phyloP scores from a whole-genome alignment of 1,284 basidiomycete species.

The Ceratobasidium sp. region DNA sequence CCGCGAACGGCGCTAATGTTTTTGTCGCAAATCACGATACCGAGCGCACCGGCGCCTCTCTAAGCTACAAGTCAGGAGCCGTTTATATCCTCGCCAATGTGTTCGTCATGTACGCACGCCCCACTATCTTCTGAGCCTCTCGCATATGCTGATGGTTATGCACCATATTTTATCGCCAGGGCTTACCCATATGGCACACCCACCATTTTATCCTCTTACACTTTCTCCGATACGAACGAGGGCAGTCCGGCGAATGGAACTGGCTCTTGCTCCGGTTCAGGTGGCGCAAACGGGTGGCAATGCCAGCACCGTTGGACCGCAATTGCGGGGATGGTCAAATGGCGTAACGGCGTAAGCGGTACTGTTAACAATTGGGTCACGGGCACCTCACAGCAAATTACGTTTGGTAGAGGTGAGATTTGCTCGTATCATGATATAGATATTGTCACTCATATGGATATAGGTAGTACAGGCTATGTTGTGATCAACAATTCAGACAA shows the following conservation, averaged over 20 bases:
- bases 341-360: slow-evolving; percentile 67
- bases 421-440: neutral
- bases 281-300: slow-evolving; percentile 68
- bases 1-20: slow-evolving; percentile 68
- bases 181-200: slow-evolving; percentile 76
- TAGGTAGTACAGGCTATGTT: slow-evolving; percentile 64
- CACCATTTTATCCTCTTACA: slow-evolving; percentile 72
- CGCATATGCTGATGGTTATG: too few species aligned
- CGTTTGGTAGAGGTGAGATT: slow-evolving; percentile 69
- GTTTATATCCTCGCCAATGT: slow-evolving; percentile 71
- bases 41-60: slow-evolving; percentile 66
- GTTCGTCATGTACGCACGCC: slow-evolving; percentile 65
- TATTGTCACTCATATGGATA: too few species aligned
- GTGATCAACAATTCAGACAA: slow-evolving; percentile 74
- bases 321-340: slow-evolving; percentile 72
- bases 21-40: neutral
- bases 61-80: slow-evolving; percentile 73
- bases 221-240: slow-evolving; percentile 64
- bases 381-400: slow-evolving; percentile 68
- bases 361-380: slow-evolving; percentile 69
- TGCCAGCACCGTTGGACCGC: slow-evolving; percentile 70
- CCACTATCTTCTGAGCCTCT: neutral
- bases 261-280: slow-evolving; percentile 68
- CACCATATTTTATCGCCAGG: too few species aligned
- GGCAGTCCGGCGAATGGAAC: slow-evolving; percentile 69